Evolutionary conservation across 208 protist species (phyloP), one percentile per base, ranked within the genome.

Genomic region (Acanthamoeba lenticulata): DNA sequence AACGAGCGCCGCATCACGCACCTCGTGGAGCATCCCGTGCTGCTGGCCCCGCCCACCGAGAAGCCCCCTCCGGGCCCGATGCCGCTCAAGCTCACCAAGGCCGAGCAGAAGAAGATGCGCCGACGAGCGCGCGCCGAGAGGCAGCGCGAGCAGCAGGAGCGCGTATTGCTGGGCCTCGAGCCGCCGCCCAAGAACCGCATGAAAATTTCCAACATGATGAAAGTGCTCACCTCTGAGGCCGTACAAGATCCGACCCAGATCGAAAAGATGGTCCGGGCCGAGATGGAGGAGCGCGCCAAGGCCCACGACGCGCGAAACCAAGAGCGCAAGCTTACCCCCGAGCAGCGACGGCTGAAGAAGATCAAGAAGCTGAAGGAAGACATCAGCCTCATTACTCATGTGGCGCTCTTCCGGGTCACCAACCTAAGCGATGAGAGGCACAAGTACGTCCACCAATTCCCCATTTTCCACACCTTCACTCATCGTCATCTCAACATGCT

Each of bases 161-260:
- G 72, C 34, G 65, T 95, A 5, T 36, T 92, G 19, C 65, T 95
- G 34, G 95, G 95, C 34, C 55, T 95, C 9, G 94, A 86, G 38
- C 11, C 44, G 36, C 69, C 96, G 49, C 94, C 94, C 17, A 45
- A 83, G 34, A 45, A 67, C 52, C 95, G 94, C 55, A 85, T 97
- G 27, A 97, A 96, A 88, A 38, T 97, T 24, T 94, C 52, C 27
- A 97, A 97, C 86, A 40, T 97, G 24, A 97, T 97, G 96, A 47
- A 91, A 19, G 96, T 96, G 32, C 42, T 96, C 11, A 90, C 60
- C 7, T 77, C 67, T 1, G 89, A 97, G 57, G 96, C 95, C 17
- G 93, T 97, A 2, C 11, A 81, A 0, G 96, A 97, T 49, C 96
- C 96, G 17, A 96, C 96, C 4, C 79, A 95, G 40, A 55, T 95